Base-by-base conservation (phyloP, 163 green algal species). In the Botryococcus braunii region DNA sequence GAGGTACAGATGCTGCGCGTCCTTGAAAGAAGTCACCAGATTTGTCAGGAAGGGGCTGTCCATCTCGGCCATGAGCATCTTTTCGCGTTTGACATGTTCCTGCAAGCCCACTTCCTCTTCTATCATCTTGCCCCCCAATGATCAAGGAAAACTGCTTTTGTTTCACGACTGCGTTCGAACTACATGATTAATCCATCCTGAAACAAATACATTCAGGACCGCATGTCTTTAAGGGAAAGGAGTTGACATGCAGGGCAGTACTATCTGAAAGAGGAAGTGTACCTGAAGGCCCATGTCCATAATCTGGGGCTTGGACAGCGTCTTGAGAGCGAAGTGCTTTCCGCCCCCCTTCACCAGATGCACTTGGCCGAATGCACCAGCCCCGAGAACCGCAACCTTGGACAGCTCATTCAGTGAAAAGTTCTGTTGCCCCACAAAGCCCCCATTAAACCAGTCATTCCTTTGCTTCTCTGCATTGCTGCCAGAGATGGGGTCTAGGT, bases 51-150 rank as follows among this genome's bases (percentile, higher is more conserved):
- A 96, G 60, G 83, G 82, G 61, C 73, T 87, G 70, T 82, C 64
- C 55, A 85, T 86, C 67, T 85, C 79, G 1, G 66, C 57, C 83
- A 88, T 82, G 29, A 88, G 34, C 21, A 76, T 50, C 73, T 84
- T 89, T 69, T 97, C 89, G 8, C 83, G 78, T 72, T 87, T 89
- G 46, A 95, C 85, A 75, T 97, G 89, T 39, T 83, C 82, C 73
- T 90, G 80, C 41, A n/a, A n/a, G n/a, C n/a, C n/a, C n/a, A n/a
- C n/a, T n/a, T n/a, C n/a, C n/a, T n/a, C n/a, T n/a, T n/a, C n/a
- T n/a, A n/a, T n/a, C n/a, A n/a, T n/a, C n/a, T n/a, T n/a, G n/a
- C n/a, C n/a, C n/a, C n/a, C n/a, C n/a, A n/a, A n/a, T n/a, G n/a
- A n/a, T n/a, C n/a, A n/a, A n/a, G n/a, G n/a, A n/a, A n/a, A n/a